Evolutionary conservation across 2,329 filamentous ascomycete species (phyloP).

Genomic region (Fusarium ramigenum): DNA sequence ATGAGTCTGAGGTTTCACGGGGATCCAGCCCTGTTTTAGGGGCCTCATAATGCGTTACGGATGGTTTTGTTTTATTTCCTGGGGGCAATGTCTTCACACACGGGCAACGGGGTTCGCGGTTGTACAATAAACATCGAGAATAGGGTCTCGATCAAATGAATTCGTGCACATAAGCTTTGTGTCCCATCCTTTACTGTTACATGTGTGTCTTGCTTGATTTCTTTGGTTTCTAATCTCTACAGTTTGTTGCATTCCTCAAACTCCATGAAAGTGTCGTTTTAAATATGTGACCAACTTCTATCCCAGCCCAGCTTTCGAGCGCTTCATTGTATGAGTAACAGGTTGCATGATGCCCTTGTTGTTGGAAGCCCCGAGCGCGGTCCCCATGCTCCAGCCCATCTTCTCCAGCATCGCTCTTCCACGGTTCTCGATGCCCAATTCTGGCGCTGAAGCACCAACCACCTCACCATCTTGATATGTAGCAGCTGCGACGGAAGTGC

Average conservation of each 20-base stretch:
- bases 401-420: slow-evolving; percentile 91
- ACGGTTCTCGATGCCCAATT: slow-evolving; percentile 83
- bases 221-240: neutral
- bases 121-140: slow-evolving; percentile 77
- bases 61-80: slow-evolving; percentile 71
- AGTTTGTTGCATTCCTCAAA: neutral
- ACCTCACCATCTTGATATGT: slow-evolving; percentile 85
- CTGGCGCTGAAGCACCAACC: slow-evolving; percentile 85
- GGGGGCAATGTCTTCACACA: slow-evolving; percentile 74
- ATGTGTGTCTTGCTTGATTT: neutral
- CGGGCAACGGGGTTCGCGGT: slow-evolving; percentile 76
- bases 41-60: slow-evolving; percentile 79
- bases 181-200: slow-evolving; percentile 19
- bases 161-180: slow-evolving; percentile 65
- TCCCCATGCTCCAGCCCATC: slow-evolving; percentile 95
- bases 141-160: slow-evolving; percentile 70
- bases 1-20: slow-evolving; percentile 62
- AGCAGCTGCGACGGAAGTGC: slow-evolving; percentile 34
- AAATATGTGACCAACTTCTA: slow-evolving; percentile 38
- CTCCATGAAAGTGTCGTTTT: neutral
- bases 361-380: slow-evolving; percentile 79
- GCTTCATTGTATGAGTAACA: slow-evolving; percentile 87
- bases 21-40: slow-evolving; percentile 48
- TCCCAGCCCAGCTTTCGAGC: slow-evolving; percentile 84
- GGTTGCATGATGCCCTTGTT: slow-evolving; percentile 92